Evolutionary conservation across 306 rosid genomes (phyloP), one percentile per base, ranked within the genome.

Genomic region (Rosa persica): DNA sequence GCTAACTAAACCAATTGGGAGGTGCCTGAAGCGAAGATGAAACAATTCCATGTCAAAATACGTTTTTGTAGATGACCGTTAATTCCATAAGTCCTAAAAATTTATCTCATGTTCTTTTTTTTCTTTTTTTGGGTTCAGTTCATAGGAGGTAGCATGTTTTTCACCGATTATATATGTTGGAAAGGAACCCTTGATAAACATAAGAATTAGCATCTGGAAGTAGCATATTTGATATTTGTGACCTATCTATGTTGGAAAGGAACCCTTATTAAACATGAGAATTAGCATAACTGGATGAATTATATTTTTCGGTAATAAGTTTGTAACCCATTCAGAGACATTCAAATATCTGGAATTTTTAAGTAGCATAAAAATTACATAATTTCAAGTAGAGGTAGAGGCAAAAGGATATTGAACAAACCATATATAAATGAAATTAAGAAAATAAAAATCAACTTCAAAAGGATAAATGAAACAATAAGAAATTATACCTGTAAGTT

Each of bases 401-500:
- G 39, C 4, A 60, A 40, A 78, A 30, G 23, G 42, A 16, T 5
- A 51, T 30, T 34, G 1, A 13, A 68, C 12, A 17, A 47, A 34
- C 34, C 17, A 67, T 36, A 72, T 2, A 52, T 42, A 52, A 52
- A 20, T 15, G 27, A 15, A 44, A 55, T 43, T 62, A 72, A n/a
- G 6, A 76, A 67, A 76, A 51, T 36, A 49, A 74, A 69, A 64
- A 82, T 55, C 77, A 61, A 52, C 72, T n/a, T 43, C 73, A 54
- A 70, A 76, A 67, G 15, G 65, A 10, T 70, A 70, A 51, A 20
- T 30, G 27, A 19, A 11, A 72, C 27, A 23, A 47, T 36, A 36
- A 54, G 57, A 60, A 75, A 13, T 60, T 77, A 70, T 80, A 95
- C 98, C 98, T 91, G 98, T 85, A 95, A 88, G 70, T 93, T 95